Evolutionary conservation across 2,329 filamentous ascomycete genomes (phyloP), one percentile per base, ranked within the genome.

Genomic region (Xylaria sp.): DNA sequence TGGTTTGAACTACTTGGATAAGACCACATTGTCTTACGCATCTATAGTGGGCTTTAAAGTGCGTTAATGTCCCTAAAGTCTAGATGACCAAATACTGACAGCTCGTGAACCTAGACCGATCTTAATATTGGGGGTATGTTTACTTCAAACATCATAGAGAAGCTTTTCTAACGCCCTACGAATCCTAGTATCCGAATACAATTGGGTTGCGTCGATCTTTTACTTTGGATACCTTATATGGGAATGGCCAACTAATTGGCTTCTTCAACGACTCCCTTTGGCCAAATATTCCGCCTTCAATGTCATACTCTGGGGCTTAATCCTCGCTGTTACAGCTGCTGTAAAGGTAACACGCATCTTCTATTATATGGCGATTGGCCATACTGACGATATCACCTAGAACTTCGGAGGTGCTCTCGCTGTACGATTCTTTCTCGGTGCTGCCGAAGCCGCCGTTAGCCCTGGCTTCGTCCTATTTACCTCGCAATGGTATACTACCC

Each of bases 211-310:
- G 1, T 84, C 81, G 73, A 80, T 86, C 75, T 85, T 85, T 73
- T 85, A 85, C 72, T 85, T 85, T 53, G 83, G 83, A 75, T 81
- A 81, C 64, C 75, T 81, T 18, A 86, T 84, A 2, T 91, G 85
- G 85, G 90, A 92, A 76, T 91, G 89, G 77, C 90, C 90, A 0
- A 91, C 89, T 1, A 90, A 86, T 74, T 84, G 87, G 13, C 82
- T 92, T 32, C 82, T 92, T 13, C 90, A 92, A 77, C 81, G 85
- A 1, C 79, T 92, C 1, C 90, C 90, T 0, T 78, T 92, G 6
- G 90, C 87, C 0, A 92, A 91, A 75, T 92, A 91, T 78, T 90
- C 86, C 1, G 88, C 87, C 0, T 83, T 86, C 69, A 91, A 88
- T 74, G 86, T 92, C 66, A 84, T 91, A 68, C 82, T 88, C 72